phyloP scores from a whole-genome alignment of 768 basidiomycete species.

The Postia placenta region DNA sequence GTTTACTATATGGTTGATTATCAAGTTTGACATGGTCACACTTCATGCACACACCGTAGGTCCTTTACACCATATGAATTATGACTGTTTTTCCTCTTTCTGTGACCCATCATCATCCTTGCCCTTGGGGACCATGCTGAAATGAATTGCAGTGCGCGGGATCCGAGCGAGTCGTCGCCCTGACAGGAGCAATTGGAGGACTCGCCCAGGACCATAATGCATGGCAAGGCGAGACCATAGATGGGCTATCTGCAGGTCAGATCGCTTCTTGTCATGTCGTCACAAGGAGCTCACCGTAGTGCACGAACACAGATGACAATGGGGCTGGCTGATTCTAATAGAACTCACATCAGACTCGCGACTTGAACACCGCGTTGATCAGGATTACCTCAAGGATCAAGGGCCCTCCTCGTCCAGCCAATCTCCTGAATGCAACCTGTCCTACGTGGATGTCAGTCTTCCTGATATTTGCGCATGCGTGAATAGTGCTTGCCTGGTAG shows the following conservation, averaged over 20 bases:
- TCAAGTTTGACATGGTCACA: too few relatives aligned
- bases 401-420: neutral
- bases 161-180: conserved; percentile 12
- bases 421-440: neutral
- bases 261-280: neutral
- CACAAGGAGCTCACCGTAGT: conserved; percentile 12
- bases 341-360: too few relatives aligned
- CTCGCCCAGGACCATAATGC: conserved; percentile 15
- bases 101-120: neutral
- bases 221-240: conserved; percentile 10
- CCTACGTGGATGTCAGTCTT: neutral
- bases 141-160: conserved; percentile 13
- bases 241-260: conserved; percentile 4
- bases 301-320: conserved; percentile 16
- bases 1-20: neutral
- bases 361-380: too few relatives aligned
- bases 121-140: conserved; percentile 13
- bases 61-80: neutral
- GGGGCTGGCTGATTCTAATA: conserved; percentile 14
- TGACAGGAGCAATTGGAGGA: conserved; percentile 12
- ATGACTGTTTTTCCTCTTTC: neutral
- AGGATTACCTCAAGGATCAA: conserved; percentile 12
- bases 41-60: neutral
- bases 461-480: neutral
- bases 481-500: conserved; percentile 55